Evolutionary conservation across 192 early-diverging fungal genomes (phyloP).

Genomic region (Oehlia diaphana): DNA sequence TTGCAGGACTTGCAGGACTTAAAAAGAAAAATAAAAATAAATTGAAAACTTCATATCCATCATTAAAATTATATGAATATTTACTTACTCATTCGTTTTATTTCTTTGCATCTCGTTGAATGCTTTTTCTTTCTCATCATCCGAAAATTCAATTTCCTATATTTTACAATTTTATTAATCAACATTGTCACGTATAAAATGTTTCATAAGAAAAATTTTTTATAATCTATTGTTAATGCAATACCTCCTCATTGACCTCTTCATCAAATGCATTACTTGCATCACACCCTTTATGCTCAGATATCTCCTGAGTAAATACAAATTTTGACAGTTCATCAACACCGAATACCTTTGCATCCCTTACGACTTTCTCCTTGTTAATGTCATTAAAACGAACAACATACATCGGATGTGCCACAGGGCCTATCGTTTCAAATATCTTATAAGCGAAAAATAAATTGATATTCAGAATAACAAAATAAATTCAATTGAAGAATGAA

Average conservation of each 20-base stretch:
- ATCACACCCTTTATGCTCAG: slow-evolving; percentile 78
- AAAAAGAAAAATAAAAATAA: no score
- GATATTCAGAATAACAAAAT: neutral
- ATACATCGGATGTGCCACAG: slow-evolving; percentile 80
- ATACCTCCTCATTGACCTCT: slow-evolving; percentile 73
- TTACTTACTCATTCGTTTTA: neutral
- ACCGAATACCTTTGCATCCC: slow-evolving; percentile 61
- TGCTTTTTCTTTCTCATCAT: slow-evolving; percentile 15
- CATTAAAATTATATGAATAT: neutral
- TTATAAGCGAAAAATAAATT: slow-evolving; percentile 22
- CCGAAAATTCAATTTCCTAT: slow-evolving; percentile 14
- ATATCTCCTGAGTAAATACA: slow-evolving; percentile 65
- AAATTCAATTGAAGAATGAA: neutral
- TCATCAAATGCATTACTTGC: slow-evolving; percentile 94
- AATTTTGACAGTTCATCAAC: slow-evolving; percentile 63
- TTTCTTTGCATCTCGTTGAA: neutral
- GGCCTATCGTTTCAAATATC: slow-evolving; percentile 94
- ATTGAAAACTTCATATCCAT: no score
- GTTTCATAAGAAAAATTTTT: neutral
- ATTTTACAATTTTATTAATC: neutral
- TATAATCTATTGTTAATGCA: neutral
- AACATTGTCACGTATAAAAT: neutral
- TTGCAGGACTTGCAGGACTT: no score
- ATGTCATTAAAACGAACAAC: slow-evolving; percentile 76
- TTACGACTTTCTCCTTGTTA: slow-evolving; percentile 40